Base-by-base conservation (phyloP, 179 eudicot species). In the Nepenthes alata region DNA sequence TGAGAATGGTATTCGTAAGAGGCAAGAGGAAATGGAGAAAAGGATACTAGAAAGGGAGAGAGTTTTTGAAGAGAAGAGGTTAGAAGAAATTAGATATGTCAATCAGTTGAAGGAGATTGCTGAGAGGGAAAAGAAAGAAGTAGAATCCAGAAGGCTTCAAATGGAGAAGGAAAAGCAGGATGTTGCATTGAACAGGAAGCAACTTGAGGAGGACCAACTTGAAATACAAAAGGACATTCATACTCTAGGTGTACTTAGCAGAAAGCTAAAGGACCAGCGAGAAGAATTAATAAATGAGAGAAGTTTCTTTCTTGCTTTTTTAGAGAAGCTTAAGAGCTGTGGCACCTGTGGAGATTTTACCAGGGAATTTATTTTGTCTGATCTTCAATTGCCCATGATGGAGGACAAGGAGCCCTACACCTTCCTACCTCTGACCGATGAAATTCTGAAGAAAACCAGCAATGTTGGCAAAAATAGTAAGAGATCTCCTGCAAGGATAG, bases 141-240 rank as follows among this genome's bases (percentile, higher is more conserved):
- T 81, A 69, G 86, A 70, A 62, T 66, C 70, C 45, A 83, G 78
- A 62, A 70, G 72, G 72, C 62, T 4, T 59, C 78, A 57, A 39
- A 38, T 90, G 25, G 85, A 82, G 75, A 90, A 77, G 76, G 96
- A 81, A 37, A 87, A 63, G 60, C 75, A 73, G 59, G 86, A 77
- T 68, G 48, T 79, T 75, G 77, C 67, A 55, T 64, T 73, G 63
- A 78, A 72, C 74, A 85, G 75, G 76, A 68, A 68, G 72, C 77
- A 80, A 72, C 77, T 91, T 44, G 88, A 87, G 75, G 74, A 77
- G 45, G 68, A 79, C 64, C 85, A 80, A 75, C 68, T 75, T 59
- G 98, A 83, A 68, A 85, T 87, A 80, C 82, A 72, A 58, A 80
- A 73, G 37, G 98, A 89, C 70, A 87, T 93, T 59, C 47, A 67